Evolutionary conservation across 2,329 filamentous ascomycete species (phyloP).

Genomic region (Akanthomyces muscarius): DNA sequence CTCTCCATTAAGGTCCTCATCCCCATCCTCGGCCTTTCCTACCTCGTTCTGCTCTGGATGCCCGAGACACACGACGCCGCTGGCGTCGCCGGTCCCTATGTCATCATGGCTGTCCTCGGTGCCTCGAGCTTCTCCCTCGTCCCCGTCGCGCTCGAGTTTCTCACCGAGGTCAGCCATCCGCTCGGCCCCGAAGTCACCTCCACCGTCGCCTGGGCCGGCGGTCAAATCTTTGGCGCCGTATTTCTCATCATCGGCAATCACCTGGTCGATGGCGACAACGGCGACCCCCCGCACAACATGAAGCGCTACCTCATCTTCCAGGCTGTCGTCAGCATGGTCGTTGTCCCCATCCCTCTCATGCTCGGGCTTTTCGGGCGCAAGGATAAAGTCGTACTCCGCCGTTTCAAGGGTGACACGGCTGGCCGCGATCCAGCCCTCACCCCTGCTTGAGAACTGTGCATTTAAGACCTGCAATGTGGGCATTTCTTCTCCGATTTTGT

Average conservation of each 20-base stretch:
- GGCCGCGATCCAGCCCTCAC: neutral
- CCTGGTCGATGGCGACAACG: conserved; percentile 53
- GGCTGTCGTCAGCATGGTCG: conserved; percentile 63
- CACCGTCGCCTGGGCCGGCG: conserved; percentile 79
- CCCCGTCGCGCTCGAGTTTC: conserved; percentile 79
- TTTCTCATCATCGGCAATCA: conserved; percentile 83
- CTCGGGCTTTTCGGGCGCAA: conserved; percentile 66
- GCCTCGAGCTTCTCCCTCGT: conserved; percentile 76
- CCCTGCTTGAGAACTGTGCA: conserved; percentile 1
- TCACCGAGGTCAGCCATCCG: conserved; percentile 84
- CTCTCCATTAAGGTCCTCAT: conserved; percentile 68
- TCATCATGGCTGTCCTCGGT: conserved; percentile 71
- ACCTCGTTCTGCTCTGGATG: conserved; percentile 79
- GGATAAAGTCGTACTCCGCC: conserved; percentile 47
- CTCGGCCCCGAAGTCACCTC: conserved; percentile 81
- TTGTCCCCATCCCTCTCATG: conserved; percentile 63
- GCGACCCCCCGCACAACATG: conserved; percentile 67
- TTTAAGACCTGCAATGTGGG: neutral
- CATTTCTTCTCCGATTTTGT: neutral
- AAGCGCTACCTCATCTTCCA: conserved; percentile 71
- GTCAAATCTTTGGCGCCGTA: conserved; percentile 77
- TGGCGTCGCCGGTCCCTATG: conserved; percentile 68
- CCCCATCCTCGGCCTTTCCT: conserved; percentile 68
- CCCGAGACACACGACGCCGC: conserved; percentile 53
- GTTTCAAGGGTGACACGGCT: conserved; percentile 43